phyloP scores from a whole-genome alignment of 2,329 filamentous ascomycete genomes.

The Salinomyces thailandicus region DNA sequence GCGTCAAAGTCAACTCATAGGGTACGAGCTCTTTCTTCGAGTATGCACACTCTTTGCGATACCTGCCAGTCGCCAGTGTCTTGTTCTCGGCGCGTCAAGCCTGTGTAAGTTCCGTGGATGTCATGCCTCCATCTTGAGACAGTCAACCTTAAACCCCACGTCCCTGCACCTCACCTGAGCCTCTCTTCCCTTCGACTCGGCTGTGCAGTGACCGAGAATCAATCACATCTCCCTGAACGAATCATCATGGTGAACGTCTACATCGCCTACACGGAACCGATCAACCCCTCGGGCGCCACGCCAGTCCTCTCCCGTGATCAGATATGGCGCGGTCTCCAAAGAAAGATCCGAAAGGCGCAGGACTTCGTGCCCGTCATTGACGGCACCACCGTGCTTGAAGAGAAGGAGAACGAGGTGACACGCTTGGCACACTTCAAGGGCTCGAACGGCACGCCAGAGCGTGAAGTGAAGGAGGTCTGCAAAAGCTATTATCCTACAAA shows the following conservation, averaged over 20 bases:
- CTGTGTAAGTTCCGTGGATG: no score
- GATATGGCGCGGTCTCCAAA: constrained; percentile 36
- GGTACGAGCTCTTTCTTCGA: no score
- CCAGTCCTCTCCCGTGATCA: constrained; percentile 28
- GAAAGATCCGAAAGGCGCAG: constrained; percentile 36
- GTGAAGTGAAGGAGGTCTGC: constrained; percentile 30
- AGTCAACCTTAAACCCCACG: no score
- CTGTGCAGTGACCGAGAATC: no score
- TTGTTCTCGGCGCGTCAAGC: no score
- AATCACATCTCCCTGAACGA: no score
- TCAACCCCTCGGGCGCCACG: constrained; percentile 32
- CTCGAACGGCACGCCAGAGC: constrained; percentile 18
- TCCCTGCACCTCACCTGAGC: no score
- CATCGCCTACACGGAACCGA: constrained; percentile 33
- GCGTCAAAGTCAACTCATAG: no score
- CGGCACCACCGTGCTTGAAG: constrained; percentile 31
- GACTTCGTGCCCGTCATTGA: constrained; percentile 38
- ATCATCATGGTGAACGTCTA: constrained; percentile 33
- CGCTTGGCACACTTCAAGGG: constrained; percentile 32
- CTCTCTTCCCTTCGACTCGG: no score
- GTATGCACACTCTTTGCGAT: no score
- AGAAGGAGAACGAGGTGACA: constrained; percentile 26
- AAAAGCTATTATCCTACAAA: constrained; percentile 30
- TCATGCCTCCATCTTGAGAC: neutral
- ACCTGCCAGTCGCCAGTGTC: no score